A percentile compares a stretch with the other conserved stretches of the same genome.
phyloP scores from a whole-genome alignment of 1,284 basidiomycete genomes.

The Golubevia pallescens region DNA sequence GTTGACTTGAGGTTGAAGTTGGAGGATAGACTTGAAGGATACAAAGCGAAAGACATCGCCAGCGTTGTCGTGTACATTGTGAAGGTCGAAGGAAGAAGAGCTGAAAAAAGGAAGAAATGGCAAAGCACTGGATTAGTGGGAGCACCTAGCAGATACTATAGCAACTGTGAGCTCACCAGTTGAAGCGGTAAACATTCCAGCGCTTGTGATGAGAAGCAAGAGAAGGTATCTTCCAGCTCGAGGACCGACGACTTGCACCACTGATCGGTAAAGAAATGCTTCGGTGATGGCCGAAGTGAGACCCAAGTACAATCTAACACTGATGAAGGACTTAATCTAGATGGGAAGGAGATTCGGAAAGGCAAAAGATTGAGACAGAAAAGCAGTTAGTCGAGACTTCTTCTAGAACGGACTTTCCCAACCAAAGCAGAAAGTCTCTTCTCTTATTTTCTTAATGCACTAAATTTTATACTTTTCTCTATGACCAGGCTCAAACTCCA shows the following conservation, averaged over 20 bases:
- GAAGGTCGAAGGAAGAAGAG: constrained; percentile 80
- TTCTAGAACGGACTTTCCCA: too few species aligned
- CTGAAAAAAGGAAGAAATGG: constrained; percentile 6
- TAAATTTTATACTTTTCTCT: background rate
- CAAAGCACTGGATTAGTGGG: too few species aligned
- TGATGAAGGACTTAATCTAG: constrained; percentile 84
- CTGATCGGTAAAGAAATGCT: constrained; percentile 81
- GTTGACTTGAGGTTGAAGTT: constrained; percentile 1
- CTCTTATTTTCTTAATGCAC: too few species aligned
- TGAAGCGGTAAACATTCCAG: constrained; percentile 92
- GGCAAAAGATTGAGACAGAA: background rate
- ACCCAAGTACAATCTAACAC: constrained; percentile 80
- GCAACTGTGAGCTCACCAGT: too few species aligned
- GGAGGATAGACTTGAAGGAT: constrained; percentile 68
- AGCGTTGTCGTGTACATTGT: constrained; percentile 88
- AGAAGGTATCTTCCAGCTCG: constrained; percentile 89
- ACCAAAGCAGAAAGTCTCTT: too few species aligned
- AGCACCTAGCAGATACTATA: too few species aligned
- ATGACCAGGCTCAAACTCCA: too few species aligned
- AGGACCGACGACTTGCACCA: constrained; percentile 82
- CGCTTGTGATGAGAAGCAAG: constrained; percentile 80
- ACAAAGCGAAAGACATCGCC: constrained; percentile 78
- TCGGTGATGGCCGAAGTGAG: constrained; percentile 79
- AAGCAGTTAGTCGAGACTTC: too few species aligned
- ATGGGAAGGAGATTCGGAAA: too few species aligned